Base-by-base conservation (phyloP, 352 stramenopile species). In the Globisporangium middletonii region DNA sequence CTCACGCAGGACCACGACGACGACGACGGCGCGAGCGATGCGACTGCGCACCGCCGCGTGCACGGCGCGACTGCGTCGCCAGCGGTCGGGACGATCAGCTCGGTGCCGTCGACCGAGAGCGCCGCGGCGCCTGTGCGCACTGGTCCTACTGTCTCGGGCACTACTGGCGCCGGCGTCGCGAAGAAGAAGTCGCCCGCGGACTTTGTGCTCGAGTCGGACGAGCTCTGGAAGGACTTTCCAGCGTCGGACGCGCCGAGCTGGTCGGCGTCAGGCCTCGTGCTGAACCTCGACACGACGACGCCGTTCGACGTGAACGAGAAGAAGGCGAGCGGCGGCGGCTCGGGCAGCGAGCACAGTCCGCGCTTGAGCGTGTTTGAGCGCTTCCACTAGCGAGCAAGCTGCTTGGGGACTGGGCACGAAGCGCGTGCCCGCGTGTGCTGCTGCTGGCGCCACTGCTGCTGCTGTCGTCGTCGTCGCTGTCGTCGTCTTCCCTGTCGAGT, bases 351-450 rank as follows among this genome's bases (percentile, higher is more conserved):
- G 60, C 75, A 86, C 68, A 92, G 81, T 63, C 81, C 78, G 44
- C 81, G 81, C 51, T 62, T 92, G 68, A 89, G 81, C 67, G 73
- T 92, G 52, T 92, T 92, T 58, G 81, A 88, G 73, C 79, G 79
- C 69, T 92, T 92, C 69, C 81, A 92, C 66, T 92, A 81, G 66
- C 23, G n/a, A 27, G 37, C 59, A 57, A 57, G 60, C 57, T 6
- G 18, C 33, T 23, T 47, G 35, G 19, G 23, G 11, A 28, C 5
- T 38, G 33, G 33, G 12, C 33, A 38, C 38, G 41, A 45, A n/a
- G 12, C 18, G 2, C 41, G 41, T 45, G 41, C 41, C 12, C 18
- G 4, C 35, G 41, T 45, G 41, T 45, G 38, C 38, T 43, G 38
- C 38, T n/a, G 38, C 15, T 18, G 38, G 12, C 38, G 9, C 30